Evolutionary conservation across 768 basidiomycete species (phyloP).

Genomic region (Cystobasidium tubakii): DNA sequence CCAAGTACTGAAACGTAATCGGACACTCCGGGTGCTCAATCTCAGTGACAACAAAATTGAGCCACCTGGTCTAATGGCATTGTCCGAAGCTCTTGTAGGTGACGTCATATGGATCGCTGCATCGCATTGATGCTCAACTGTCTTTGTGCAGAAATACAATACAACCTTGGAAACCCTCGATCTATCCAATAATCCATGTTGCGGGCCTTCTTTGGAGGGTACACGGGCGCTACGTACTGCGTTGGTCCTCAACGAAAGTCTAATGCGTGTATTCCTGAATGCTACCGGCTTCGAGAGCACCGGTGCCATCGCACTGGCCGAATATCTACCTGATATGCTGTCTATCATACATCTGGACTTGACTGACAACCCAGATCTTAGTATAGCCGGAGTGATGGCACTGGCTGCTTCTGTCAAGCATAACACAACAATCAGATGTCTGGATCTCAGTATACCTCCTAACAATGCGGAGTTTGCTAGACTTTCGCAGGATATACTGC

Average conservation of each 20-base stretch:
- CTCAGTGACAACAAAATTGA: conserved; percentile 92
- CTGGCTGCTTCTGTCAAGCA: conserved; percentile 72
- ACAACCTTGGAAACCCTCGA: conserved; percentile 87
- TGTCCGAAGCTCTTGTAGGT: conserved; percentile 84
- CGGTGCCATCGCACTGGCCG: conserved; percentile 89
- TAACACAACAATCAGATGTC: conserved; percentile 79
- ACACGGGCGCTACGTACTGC: conserved; percentile 79
- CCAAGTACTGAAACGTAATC: conserved; percentile 90
- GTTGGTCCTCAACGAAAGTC: conserved; percentile 81
- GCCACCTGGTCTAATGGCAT: conserved; percentile 64
- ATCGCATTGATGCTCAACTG: background rate
- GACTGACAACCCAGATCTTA: conserved; percentile 53
- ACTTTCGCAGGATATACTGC: conserved; percentile 81
- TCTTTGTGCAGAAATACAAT: conserved; percentile 79
- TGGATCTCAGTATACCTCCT: conserved; percentile 80
- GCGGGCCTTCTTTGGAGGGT: conserved; percentile 82
- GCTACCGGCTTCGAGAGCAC: conserved; percentile 70
- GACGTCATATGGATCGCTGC: background rate
- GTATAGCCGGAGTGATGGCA: conserved; percentile 87
- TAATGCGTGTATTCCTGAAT: conserved; percentile 87
- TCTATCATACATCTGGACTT: conserved; percentile 81
- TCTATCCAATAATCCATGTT: conserved; percentile 85
- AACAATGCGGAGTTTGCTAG: conserved; percentile 52
- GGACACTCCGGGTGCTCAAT: conserved; percentile 89
- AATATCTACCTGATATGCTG: conserved; percentile 85